Base-by-base conservation (phyloP, 805 yeast genomes). In the Candida pseudofarinosa region DNA sequence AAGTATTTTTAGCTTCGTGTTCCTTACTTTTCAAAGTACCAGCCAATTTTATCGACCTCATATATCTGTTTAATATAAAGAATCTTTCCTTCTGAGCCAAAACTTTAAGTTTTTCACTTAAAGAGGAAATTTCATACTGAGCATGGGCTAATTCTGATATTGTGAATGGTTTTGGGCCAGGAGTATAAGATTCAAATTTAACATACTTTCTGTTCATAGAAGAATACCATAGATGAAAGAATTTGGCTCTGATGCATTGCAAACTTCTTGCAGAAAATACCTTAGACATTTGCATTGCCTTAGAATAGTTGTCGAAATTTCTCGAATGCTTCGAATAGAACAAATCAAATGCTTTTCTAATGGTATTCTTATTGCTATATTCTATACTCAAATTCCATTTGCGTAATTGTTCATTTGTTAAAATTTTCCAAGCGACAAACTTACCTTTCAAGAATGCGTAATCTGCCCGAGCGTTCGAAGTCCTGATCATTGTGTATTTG, bases 21-120 rank as follows among this genome's bases (percentile, higher is more conserved):
- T 38, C 17, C 13, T 19, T 31, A 12, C 4, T 18, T 13, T 40
- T 35, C 14, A 50, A 34, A 15, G 15, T 4, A 20, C 19, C 19
- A 3, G 30, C 15, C 4, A 37, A 28, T n/a, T 33, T 35, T 64
- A 65, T 60, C 1, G 19, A 36, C 1, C 37, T 19, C 26, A 62
- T 51, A 23, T 36, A 48, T 23, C 45, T 50, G 8, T 28, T 40
- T 19, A 43, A 30, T 4, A 53, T 18, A 31, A 55, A 53, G 1
- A 33, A 26, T 14, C 48, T 44, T 33, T 62, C 62, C 4, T 51
- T 10, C 1, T 32, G n/a, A 5, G 38, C 38, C 30, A 61, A 38
- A 8, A 35, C 33, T 5, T 31, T 26, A 16, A 58, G 33, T 39
- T 49, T 57, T 4, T 45, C 35, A 17, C 45, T 44, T 23, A 47